Percentiles rank a stretch among this genome's conserved stretches.
Evolutionary conservation across 306 rosid genomes (phyloP).

Genomic region (Cucumis melo): DNA sequence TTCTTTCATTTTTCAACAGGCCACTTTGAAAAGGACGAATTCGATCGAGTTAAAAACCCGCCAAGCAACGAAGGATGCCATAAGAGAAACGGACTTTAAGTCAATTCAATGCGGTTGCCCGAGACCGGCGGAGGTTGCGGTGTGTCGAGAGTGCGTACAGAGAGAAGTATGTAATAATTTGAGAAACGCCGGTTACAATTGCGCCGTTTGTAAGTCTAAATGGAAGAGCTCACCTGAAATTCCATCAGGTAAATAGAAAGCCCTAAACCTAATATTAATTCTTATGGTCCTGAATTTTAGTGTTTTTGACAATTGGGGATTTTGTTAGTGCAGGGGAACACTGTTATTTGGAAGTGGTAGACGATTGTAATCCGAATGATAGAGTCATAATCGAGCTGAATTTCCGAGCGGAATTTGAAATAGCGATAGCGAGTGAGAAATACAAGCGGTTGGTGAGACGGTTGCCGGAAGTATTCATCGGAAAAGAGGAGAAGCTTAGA

Average conservation of each 20-base stretch:
- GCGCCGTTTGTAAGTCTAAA: constrained; percentile 50
- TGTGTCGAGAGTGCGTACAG: constrained; percentile 55
- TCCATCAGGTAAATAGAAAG: constrained; percentile 37
- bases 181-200: constrained; percentile 39
- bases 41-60: constrained; percentile 41
- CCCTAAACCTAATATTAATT: background rate
- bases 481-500: constrained; percentile 51
- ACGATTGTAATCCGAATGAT: constrained; percentile 25
- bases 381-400: constrained; percentile 53
- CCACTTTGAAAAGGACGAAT: constrained; percentile 19
- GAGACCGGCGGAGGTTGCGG: constrained; percentile 11
- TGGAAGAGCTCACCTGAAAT: constrained; percentile 42
- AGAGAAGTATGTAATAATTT: constrained; percentile 42
- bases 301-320: background rate
- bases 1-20: constrained; percentile 17
- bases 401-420: constrained; percentile 62
- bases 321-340: constrained; percentile 42
- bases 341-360: constrained; percentile 48
- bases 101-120: constrained; percentile 30
- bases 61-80: constrained; percentile 40
- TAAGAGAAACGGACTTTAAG: constrained; percentile 21
- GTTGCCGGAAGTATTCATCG: constrained; percentile 59
- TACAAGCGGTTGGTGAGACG: constrained; percentile 35
- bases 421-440: constrained; percentile 53
- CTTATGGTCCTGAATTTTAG: background rate